A percentile compares a stretch with the other conserved stretches of the same genome.
phyloP scores from a whole-genome alignment of 140 eudicot species.

The Anethum foeniculum region DNA sequence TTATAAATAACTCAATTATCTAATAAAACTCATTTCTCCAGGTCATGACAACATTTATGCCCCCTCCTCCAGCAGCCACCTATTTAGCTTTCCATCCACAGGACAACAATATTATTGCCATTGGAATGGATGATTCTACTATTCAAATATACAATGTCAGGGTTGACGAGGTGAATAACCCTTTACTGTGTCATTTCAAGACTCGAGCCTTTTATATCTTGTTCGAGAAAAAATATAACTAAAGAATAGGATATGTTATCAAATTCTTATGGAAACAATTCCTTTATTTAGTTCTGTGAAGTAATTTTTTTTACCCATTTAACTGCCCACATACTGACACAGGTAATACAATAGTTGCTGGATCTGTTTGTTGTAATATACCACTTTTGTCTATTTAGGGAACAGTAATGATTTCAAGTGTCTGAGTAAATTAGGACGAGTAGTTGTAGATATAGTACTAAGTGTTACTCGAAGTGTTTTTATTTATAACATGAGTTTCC shows the following conservation, averaged over 20 bases:
- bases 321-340: not conserved
- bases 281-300: not conserved
- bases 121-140: conserved; percentile 88
- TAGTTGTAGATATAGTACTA: not conserved
- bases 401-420: not conserved
- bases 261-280: not conserved
- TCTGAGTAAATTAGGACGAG: not conserved
- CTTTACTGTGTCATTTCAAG: conserved; percentile 2
- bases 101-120: conserved; percentile 83
- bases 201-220: not conserved
- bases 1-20: not conserved
- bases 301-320: not conserved
- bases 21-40: conserved; percentile 24
- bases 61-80: conserved; percentile 92
- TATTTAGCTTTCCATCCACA: conserved; percentile 91
- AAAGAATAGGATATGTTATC: not conserved
- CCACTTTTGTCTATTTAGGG: not conserved
- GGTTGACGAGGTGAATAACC: conserved; percentile 65
- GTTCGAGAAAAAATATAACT: not conserved
- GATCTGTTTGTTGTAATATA: not conserved
- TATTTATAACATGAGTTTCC: not conserved
- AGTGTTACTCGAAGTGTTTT: not conserved
- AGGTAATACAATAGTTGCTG: not conserved
- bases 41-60: conserved; percentile 94
- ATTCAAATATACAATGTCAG: conserved; percentile 78